phyloP scores from a whole-genome alignment of 2,329 filamentous ascomycete genomes.

The Venturia aucupariae region DNA sequence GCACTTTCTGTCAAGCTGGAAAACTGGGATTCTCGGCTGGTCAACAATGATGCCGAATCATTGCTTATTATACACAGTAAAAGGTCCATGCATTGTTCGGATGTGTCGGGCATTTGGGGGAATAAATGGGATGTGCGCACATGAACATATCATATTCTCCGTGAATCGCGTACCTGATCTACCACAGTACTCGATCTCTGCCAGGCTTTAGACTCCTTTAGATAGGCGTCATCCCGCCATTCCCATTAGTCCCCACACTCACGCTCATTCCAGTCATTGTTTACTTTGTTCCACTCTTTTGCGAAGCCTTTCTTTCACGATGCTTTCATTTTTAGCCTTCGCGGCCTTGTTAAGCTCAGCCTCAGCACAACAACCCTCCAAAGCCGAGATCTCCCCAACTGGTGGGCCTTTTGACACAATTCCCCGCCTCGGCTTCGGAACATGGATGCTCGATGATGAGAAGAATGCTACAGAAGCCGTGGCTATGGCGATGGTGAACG shows the following conservation, averaged over 20 bases:
- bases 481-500: constrained; percentile 33
- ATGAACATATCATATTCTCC: not conserved
- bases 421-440: constrained; percentile 27
- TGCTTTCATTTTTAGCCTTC: not conserved
- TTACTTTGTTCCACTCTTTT: not conserved
- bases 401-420: not conserved
- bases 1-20: not conserved
- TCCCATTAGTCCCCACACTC: not conserved
- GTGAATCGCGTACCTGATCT: not conserved
- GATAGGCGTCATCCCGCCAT: no score
- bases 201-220: no score
- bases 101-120: no score
- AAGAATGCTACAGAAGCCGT: constrained; percentile 29
- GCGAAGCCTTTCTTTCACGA: not conserved
- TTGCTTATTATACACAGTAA: no score
- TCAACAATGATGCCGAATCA: not conserved
- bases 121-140: no score
- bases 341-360: not conserved
- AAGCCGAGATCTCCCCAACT: not conserved
- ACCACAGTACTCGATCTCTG: not conserved
- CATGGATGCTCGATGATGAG: constrained; percentile 27
- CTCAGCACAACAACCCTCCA: not conserved
- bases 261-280: not conserved
- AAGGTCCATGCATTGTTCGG: no score
- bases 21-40: not conserved